These are phyloP conservation scores for Cytospora piceicola DNA, from an alignment of 2,329 filamentous ascomycete species.

Conservation along the genomic window DNA sequence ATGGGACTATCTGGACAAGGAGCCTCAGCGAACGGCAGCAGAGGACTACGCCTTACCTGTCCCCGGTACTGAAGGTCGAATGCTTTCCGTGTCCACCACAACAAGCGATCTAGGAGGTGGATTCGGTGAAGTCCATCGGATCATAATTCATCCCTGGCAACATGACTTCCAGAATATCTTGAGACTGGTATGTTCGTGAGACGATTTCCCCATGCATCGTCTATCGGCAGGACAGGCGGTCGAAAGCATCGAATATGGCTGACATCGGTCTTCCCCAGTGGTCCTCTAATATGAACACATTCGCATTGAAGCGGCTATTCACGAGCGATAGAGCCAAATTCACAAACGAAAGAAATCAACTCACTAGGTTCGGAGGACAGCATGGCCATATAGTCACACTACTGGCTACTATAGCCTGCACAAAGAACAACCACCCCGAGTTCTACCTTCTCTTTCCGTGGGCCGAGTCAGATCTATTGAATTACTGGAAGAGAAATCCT, in stretches of 20 bases:
- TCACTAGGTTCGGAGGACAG: slow-evolving; percentile 29
- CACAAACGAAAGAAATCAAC: not conserved
- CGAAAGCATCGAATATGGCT: not conserved
- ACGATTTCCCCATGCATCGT: too few species aligned
- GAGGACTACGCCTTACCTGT: not conserved
- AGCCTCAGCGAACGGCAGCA: not conserved
- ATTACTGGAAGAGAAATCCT: slow-evolving; percentile 20
- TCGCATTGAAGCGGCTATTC: not conserved
- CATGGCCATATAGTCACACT: slow-evolving; percentile 32
- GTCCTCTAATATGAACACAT: not conserved
- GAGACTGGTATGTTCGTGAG: not conserved
- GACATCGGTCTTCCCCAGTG: not conserved
- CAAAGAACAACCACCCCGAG: not conserved
- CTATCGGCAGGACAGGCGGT: too few species aligned
- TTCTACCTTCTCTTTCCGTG: slow-evolving; percentile 33
- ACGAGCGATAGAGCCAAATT: not conserved
- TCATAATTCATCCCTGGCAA: not conserved
- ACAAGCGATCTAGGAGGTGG: not conserved
- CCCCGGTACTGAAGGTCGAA: not conserved
- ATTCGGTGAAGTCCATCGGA: not conserved
- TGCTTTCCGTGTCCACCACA: not conserved
- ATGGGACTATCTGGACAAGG: not conserved
- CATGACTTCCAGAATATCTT: not conserved
- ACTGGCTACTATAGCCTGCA: slow-evolving; percentile 30
- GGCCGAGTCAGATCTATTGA: slow-evolving; percentile 29